Conservation (phyloP, 2,329 filamentous ascomycete genomes). For the Tolypocladium tropicale region DNA sequence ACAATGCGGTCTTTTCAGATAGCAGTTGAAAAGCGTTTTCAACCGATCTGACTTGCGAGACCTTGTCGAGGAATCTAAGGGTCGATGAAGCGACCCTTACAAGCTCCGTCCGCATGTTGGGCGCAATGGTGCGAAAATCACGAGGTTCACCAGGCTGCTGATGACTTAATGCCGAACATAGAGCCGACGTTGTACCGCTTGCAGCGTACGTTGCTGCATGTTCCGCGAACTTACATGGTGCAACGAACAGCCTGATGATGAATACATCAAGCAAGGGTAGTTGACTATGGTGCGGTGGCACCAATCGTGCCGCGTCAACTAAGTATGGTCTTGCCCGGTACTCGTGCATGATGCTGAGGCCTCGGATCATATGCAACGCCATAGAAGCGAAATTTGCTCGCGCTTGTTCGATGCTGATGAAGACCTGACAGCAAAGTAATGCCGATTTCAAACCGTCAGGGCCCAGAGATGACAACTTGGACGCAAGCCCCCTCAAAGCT, state of each 20-base stretch:
- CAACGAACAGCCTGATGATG: conserved; percentile 30
- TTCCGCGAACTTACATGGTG: conserved; percentile 30
- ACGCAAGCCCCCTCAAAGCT: conserved; percentile 28
- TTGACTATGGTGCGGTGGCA: conserved; percentile 18
- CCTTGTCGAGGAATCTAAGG: conserved; percentile 20
- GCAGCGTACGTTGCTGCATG: conserved; percentile 8
- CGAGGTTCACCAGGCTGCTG: conserved; percentile 9
- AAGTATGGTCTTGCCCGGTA: conserved; percentile 25
- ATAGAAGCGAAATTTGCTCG: conserved; percentile 27
- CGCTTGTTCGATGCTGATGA: conserved; percentile 37
- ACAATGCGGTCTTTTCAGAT: conserved; percentile 17
- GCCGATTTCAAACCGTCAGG: conserved; percentile 23
- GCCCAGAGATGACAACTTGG: conserved; percentile 22
- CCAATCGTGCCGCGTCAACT: conserved; percentile 12
- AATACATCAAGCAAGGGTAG: conserved; percentile 30
- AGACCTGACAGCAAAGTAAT: conserved; percentile 34
- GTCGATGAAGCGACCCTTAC: conserved; percentile 19
- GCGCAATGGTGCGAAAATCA: conserved; percentile 20
- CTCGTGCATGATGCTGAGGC: conserved; percentile 32
- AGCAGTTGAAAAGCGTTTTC: conserved; percentile 14
- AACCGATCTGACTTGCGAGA: conserved; percentile 14
- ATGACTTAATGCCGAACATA: background rate
- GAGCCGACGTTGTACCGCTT: conserved; percentile 6
- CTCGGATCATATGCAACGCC: conserved; percentile 30
- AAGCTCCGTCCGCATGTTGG: conserved; percentile 25